Evolutionary conservation across 2,329 filamentous ascomycete species (phyloP), one percentile per base, ranked within the genome.

Genomic region (Hypoxylon sp.): DNA sequence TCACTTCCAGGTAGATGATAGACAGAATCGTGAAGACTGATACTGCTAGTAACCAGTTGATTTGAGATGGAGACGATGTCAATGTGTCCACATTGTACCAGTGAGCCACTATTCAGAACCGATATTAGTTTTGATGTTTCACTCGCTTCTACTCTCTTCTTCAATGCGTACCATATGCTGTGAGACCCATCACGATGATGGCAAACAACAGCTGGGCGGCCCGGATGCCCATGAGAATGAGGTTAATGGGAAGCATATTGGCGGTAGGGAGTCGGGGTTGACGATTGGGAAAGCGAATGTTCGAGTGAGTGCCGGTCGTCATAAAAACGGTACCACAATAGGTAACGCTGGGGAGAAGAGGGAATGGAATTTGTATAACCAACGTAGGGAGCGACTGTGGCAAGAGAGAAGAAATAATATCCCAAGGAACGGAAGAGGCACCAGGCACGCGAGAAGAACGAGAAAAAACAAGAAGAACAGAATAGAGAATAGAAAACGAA

Each of bases 81-180:
- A 77, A 72, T 63, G 80, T 87, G 62, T 82, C 72, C 52, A 69
- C 72, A 65, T 79, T 75, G 67, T 83, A 85, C 79, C 81, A 86
- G 68, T 85, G 75, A 58, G 79, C 73, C 47, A 86, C 83, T 86
- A 46, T 51, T 15, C 7, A 42, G 7, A 15, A 2, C 11, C 27
- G 7, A 25, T 36, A 38, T 64, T 59, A 65, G 51, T 25, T 12
- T 31, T 3, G n/a, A n/a, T n/a, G n/a, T n/a, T n/a, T n/a, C n/a
- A n/a, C n/a, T n/a, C n/a, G n/a, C n/a, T n/a, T n/a, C n/a, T n/a
- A n/a, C n/a, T n/a, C n/a, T n/a, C n/a, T n/a, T n/a, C n/a, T n/a
- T n/a, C n/a, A n/a, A 16, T 13, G 63, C 71, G n/a, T 73, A 82
- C 79, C 77, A 63, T 76, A 81, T 37, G 69, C 72, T 17, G 79